Evolutionary conservation across 495 filamentous ascomycete genomes (phyloP), one percentile per base, ranked within the genome.

Genomic region (Penicillium steckii): DNA sequence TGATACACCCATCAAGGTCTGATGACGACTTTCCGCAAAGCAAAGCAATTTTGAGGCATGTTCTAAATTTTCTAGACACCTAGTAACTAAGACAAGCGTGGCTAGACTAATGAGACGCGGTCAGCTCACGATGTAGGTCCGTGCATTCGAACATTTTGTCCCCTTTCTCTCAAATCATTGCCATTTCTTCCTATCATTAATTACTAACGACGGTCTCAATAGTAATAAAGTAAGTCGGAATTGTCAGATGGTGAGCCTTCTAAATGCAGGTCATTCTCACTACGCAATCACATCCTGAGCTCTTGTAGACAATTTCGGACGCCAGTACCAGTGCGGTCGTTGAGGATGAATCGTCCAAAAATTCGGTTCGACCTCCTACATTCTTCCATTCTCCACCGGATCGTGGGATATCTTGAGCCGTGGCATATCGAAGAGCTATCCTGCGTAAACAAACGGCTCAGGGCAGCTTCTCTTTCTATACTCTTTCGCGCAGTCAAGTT

Each of bases 401-500:
- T n/a, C n/a, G n/a, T n/a, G n/a, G n/a, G n/a, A n/a, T n/a, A n/a
- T n/a, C n/a, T n/a, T n/a, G n/a, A n/a, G n/a, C n/a, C n/a, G n/a
- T n/a, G n/a, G n/a, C n/a, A n/a, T n/a, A n/a, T n/a, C n/a, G n/a
- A n/a, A n/a, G n/a, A n/a, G n/a, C 19, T 50, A 8, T 43, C 48
- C 1, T 50, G 37, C 21, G 26, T 32, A 35, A 50, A 24, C 13
- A 50, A 50, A 18, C 35, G 48, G 24, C 25, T 50, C 9, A 32
- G 48, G 38, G 48, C 19, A 6, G 37, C 29, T 8, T 41, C 23
- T n/a, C n/a, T 43, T 22, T 37, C 35, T 6, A 10, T 37, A 7
- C 24, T 50, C 2, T 50, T 50, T 13, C 15, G 48, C 19, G 37
- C 17, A 10, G 48, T 50, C 17, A 35, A 25, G 21, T 50, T 50